phyloP scores from a whole-genome alignment of 1,284 basidiomycete genomes.

The Cutaneotrichosporon spelunceum region DNA sequence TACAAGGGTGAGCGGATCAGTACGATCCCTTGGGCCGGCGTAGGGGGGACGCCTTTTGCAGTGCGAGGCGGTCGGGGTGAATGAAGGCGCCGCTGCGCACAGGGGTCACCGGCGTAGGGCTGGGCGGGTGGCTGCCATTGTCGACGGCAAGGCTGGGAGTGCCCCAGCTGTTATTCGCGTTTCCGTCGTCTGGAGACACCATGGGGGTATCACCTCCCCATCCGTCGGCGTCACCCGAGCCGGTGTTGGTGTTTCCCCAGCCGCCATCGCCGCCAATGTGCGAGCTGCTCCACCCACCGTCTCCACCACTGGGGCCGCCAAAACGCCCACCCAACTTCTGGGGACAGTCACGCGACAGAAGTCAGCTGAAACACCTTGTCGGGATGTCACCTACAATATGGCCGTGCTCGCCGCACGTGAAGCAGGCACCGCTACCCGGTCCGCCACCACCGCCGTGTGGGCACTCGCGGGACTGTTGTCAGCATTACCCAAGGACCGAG shows the following conservation, averaged over 20 bases:
- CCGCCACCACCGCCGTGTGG: constrained; percentile 12
- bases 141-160: not conserved
- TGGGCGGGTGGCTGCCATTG: not conserved
- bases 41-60: not conserved
- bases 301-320: not conserved
- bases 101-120: not conserved
- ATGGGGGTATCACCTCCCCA: not conserved
- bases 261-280: not conserved
- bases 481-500: not conserved
- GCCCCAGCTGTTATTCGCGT: constrained; percentile 6
- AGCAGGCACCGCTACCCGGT: constrained; percentile 14
- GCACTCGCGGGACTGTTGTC: not conserved
- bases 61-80: not conserved
- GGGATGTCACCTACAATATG: constrained; percentile 5
- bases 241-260: not conserved
- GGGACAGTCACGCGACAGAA: constrained; percentile 24
- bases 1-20: no score
- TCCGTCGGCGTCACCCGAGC: constrained; percentile 7
- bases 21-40: not conserved
- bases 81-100: not conserved
- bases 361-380: not conserved
- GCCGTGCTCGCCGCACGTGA: constrained; percentile 9
- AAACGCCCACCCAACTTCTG: constrained; percentile 11
- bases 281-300: no score
- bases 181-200: not conserved